phyloP scores from a whole-genome alignment of 2,329 filamentous ascomycete genomes.

The Penicillium sp. region DNA sequence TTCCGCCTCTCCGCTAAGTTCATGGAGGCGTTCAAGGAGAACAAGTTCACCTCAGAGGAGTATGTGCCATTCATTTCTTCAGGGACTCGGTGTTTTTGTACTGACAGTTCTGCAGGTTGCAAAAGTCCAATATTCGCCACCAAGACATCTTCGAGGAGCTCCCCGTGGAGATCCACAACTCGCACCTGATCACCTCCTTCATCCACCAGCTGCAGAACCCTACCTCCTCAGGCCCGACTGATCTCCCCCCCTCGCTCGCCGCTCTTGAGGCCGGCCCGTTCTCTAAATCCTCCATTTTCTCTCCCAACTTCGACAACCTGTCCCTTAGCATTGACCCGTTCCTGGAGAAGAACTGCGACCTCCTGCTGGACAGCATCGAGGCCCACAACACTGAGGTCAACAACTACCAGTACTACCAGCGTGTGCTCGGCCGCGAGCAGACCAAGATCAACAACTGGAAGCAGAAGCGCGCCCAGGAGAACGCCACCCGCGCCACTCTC shows the following conservation, averaged over 20 bases:
- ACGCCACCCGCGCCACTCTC: slow-evolving; percentile 75
- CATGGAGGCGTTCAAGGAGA: slow-evolving; percentile 90
- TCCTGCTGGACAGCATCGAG: slow-evolving; percentile 95
- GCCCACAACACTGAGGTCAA: slow-evolving; percentile 97
- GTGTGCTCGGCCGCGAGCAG: slow-evolving; percentile 90
- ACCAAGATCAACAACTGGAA: slow-evolving; percentile 97
- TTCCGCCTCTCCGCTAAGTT: slow-evolving; percentile 87
- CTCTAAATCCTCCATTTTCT: slow-evolving; percentile 64
- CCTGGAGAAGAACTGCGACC: slow-evolving; percentile 96
- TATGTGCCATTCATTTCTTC: slow-evolving; percentile 49
- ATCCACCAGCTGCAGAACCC: slow-evolving; percentile 83
- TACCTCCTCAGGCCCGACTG: slow-evolving; percentile 64
- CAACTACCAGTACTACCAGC: slow-evolving; percentile 98
- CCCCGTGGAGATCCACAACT: slow-evolving; percentile 90
- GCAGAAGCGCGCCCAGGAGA: slow-evolving; percentile 94
- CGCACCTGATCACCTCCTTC: slow-evolving; percentile 91
- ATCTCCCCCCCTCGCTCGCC: slow-evolving; percentile 74
- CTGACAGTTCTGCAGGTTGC: slow-evolving; percentile 62
- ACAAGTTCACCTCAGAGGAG: slow-evolving; percentile 96
- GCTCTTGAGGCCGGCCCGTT: slow-evolving; percentile 68
- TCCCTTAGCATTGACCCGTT: slow-evolving; percentile 95
- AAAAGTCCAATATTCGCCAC: slow-evolving; percentile 91
- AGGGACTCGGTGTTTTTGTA: slow-evolving; percentile 1
- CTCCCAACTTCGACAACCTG: slow-evolving; percentile 85
- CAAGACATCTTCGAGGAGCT: slow-evolving; percentile 91